Percentiles rank a stretch among this genome's conserved stretches.
phyloP scores from a whole-genome alignment of 192 early-diverging fungal species.

The Geranomyces variabilis region DNA sequence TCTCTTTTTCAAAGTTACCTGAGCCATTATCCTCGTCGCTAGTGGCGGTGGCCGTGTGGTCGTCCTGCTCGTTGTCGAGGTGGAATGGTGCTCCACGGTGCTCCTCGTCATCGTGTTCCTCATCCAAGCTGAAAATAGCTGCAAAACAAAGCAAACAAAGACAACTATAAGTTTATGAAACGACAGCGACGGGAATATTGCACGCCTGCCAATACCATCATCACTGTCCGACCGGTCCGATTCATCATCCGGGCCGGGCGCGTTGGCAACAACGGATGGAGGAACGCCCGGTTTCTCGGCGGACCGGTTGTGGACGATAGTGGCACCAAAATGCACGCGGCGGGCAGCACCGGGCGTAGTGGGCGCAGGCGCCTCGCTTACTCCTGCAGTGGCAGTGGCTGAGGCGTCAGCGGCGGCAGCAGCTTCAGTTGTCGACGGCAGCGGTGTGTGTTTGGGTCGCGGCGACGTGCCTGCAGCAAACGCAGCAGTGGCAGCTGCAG shows the following conservation, averaged over 20 bases:
- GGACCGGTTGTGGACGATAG: not conserved
- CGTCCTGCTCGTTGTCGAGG: not conserved
- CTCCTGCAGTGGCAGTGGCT: not conserved
- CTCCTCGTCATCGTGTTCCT: not conserved
- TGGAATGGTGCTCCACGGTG: not conserved
- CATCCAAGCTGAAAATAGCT: slow-evolving; percentile 15
- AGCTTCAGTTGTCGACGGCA: not conserved
- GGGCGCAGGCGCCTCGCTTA: not conserved
- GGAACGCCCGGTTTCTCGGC: not conserved
- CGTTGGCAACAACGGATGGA: not conserved
- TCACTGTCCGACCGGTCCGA: not conserved
- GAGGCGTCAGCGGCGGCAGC: not conserved
- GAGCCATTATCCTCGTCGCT: not conserved
- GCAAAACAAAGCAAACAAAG: not conserved
- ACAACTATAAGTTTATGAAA: too few relatives aligned
- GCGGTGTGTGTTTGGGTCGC: not conserved
- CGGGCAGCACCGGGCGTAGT: not conserved
- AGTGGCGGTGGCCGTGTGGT: not conserved
- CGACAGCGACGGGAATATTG: not conserved
- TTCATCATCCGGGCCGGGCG: too few relatives aligned
- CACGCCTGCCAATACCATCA: too few relatives aligned
- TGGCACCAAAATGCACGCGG: not conserved
- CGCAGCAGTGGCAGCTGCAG: not conserved
- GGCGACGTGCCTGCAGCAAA: not conserved
- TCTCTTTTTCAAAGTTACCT: not conserved